Evolutionary conservation across 2,329 filamentous ascomycete species (phyloP), one percentile per base, ranked within the genome.

Genomic region (Fusarium sp.): DNA sequence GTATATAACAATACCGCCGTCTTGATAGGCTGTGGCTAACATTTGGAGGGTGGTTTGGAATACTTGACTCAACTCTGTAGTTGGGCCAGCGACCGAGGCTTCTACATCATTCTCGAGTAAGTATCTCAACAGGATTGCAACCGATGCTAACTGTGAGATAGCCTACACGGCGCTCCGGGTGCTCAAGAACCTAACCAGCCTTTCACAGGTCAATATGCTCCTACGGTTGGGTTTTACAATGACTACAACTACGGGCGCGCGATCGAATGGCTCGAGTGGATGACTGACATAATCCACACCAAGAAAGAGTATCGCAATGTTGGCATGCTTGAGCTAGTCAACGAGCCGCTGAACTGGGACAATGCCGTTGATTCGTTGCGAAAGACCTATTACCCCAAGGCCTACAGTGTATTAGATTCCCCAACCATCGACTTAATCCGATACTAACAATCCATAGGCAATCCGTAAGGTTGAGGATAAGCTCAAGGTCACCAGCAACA

Each of bases 221-320:
- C 50, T 15, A 52, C 68, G 7, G 64, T 85, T 2, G 87, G 87
- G 5, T 91, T 91, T 80, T 91, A 89, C 78, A 79, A 83, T 35
- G 82, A 85, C 64, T 86, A 86, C 75, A 84, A 91, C 77, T 91
- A 88, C 77, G 83, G 84, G 29, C 87, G 89, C 15, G 87, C 86
- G 5, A 77, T 85, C 62, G 76, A 84, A 55, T 90, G 89, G 80
- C 84, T 90, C n/a, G 79, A 84, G 58, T 89, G 85, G 84, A 85
- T 91, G 73, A 84, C 86, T 15, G 81, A 84, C 41, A 81, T 83
- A 42, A 84, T 89, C 64, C 87, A 90, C 76, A 80, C 75, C 41
- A 84, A 83, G 65, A 56, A 79, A 39, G 83, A 82, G 35, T 88
- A 86, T 76, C 79, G 84, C 58, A 89, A 86, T 47, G 88, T 90